phyloP scores from a whole-genome alignment of 2,329 filamentous ascomycete genomes.

The Scedosporium apiospermum region DNA sequence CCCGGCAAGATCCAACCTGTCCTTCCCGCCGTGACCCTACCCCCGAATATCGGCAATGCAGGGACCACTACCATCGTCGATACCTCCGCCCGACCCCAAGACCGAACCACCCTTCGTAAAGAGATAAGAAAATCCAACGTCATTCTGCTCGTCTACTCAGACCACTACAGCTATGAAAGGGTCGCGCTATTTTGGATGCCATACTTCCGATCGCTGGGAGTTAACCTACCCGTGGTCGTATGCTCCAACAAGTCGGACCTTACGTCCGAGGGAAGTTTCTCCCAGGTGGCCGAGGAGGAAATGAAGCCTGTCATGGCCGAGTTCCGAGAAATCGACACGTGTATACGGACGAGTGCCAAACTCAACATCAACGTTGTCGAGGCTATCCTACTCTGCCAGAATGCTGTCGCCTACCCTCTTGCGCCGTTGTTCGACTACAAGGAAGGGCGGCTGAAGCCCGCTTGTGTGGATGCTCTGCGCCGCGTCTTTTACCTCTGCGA shows the following conservation, averaged over 20 bases:
- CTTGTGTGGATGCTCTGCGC: conserved; percentile 75
- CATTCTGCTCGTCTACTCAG: conserved; percentile 91
- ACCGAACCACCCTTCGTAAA: conserved; percentile 79
- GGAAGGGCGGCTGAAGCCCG: conserved; percentile 78
- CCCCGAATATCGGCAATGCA: conserved; percentile 87
- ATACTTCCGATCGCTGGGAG: conserved; percentile 93
- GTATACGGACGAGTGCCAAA: conserved; percentile 85
- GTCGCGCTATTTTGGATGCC: conserved; percentile 98
- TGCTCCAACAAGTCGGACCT: conserved; percentile 98
- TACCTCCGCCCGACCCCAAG: conserved; percentile 89
- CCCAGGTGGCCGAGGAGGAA: conserved; percentile 88
- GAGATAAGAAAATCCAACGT: conserved; percentile 97
- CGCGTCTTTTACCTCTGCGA: conserved; percentile 94
- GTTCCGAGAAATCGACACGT: conserved; percentile 97
- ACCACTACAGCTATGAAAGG: conserved; percentile 97
- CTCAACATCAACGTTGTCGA: conserved; percentile 93
- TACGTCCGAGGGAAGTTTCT: conserved; percentile 60
- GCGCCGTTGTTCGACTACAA: conserved; percentile 96
- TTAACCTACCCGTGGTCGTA: conserved; percentile 93
- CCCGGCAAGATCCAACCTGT: conserved; percentile 91
- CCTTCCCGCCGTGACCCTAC: conserved; percentile 89
- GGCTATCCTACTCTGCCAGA: conserved; percentile 96
- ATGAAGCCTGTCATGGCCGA: conserved; percentile 98
- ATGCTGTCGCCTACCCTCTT: conserved; percentile 94
- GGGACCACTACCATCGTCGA: conserved; percentile 89